A percentile compares a stretch with the other conserved stretches of the same genome.
Evolutionary conservation across 305 asterid genomes (phyloP).

Genomic region (Lippia alba): DNA sequence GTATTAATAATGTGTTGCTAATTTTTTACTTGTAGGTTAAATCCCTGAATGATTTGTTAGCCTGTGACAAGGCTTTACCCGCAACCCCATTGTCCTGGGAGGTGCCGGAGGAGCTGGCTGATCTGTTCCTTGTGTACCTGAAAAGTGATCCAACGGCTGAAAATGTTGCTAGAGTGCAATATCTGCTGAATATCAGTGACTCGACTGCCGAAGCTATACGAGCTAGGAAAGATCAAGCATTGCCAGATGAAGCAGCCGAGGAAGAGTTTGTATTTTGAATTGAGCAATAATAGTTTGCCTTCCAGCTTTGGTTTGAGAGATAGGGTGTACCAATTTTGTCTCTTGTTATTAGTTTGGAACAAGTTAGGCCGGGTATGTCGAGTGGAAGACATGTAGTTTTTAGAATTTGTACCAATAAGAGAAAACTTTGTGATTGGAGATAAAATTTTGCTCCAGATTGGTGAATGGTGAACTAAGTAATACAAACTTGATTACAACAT

Average conservation of each 20-base stretch:
- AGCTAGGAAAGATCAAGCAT: conserved; percentile 55
- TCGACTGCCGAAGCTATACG: conserved; percentile 67
- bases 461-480: too few species aligned
- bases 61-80: conserved; percentile 95
- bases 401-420: not conserved
- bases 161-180: conserved; percentile 72
- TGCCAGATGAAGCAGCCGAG: conserved; percentile 49
- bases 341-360: not conserved
- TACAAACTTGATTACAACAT: too few species aligned
- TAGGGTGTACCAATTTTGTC: not conserved
- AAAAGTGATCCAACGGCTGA: conserved; percentile 67
- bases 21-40: conserved; percentile 56
- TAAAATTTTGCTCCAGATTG: too few species aligned
- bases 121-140: conserved; percentile 67
- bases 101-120: conserved; percentile 75
- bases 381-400: not conserved
- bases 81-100: conserved; percentile 85
- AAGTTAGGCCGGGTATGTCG: not conserved
- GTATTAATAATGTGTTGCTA: conserved; percentile 16
- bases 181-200: conserved; percentile 82
- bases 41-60: conserved; percentile 85
- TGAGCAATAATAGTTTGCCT: not conserved
- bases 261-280: conserved; percentile 74
- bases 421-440: too few species aligned
- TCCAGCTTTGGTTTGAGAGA: not conserved